Base-by-base conservation (phyloP, 1,284 basidiomycete species). In the Gymnopus androsaceus region DNA sequence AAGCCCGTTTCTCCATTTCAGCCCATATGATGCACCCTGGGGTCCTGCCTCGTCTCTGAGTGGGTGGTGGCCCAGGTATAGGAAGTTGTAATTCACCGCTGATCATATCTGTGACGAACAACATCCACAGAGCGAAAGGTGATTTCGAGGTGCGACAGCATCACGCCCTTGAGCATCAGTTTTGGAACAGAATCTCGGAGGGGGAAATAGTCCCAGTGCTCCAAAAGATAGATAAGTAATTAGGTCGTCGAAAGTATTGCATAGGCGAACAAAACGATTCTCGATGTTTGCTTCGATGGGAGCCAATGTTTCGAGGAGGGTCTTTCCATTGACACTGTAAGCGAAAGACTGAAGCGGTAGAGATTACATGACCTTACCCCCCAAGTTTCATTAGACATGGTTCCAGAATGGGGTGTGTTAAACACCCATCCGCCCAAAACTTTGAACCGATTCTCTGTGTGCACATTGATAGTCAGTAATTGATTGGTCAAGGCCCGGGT, bases 381-480 rank as follows among this genome's bases (percentile, higher is more conserved):
- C 70, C 70, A 71, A 11, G 60, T 64, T 56, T 71, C 66, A 15
- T 71, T 66, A 3, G 68, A 25, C 23, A 69, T 65, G 2, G 49
- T 58, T 9, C 48, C 34, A 4, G 40, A 40, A 19, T 70, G 66
- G 0, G 57, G 49, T 4, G 48, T 54, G 51, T 65, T 68, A 38
- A 64, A 70, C 12, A 72, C 58, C 69, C 68, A 72, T 9, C 70
- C 68, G 12, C 65, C 67, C 8, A 71, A 59, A 1, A 70, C 40
- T 19, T 60, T 56, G 33, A 68, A 36, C 9, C 62, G 59, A 28
- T 52, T 57, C 19, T 55, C 63, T 66, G 17, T 25, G 44, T 52
- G 58, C n/a, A 57, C 50, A 33, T 25, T 49, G 15, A 23, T 5
- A 51, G 17, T 36, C 25, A 51, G 15, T 33, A 4, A 30, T 12